phyloP scores from a whole-genome alignment of 306 rosid genomes.

The Cucumis cinereus region DNA sequence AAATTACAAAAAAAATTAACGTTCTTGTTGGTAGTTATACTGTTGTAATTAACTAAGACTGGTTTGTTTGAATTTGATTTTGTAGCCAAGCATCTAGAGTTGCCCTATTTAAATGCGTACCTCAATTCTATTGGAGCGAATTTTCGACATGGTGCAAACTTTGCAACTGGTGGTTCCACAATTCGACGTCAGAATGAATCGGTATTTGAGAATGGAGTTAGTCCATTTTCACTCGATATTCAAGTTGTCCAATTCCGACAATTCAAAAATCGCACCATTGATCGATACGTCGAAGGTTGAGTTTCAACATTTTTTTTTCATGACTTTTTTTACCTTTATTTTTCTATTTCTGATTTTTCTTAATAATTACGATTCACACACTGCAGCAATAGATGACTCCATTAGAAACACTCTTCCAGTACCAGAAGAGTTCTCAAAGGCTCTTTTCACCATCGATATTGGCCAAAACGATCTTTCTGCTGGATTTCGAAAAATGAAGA shows the following conservation, averaged over 20 bases:
- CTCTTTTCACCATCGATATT: conserved; percentile 60
- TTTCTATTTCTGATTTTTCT: not conserved
- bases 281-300: conserved; percentile 31
- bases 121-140: conserved; percentile 61
- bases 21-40: no score
- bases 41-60: no score
- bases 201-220: conserved; percentile 31
- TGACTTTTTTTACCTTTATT: not conserved
- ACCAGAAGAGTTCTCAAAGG: conserved; percentile 52
- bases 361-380: not conserved
- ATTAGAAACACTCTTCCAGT: conserved; percentile 26
- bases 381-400: conserved; percentile 20
- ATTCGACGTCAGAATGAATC: conserved; percentile 42
- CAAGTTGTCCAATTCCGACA: conserved; percentile 44
- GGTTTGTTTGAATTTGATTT: not conserved
- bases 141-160: conserved; percentile 69
- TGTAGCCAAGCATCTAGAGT: conserved; percentile 43
- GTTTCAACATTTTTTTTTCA: no score
- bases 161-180: conserved; percentile 72
- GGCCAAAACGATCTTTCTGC: conserved; percentile 82
- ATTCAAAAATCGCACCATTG: conserved; percentile 44
- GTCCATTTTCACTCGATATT: conserved; percentile 57
- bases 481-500: conserved; percentile 22
- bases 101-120: conserved; percentile 47
- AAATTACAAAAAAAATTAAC: no score